phyloP scores from a whole-genome alignment of 768 basidiomycete genomes.

The Mycena latifolia region DNA sequence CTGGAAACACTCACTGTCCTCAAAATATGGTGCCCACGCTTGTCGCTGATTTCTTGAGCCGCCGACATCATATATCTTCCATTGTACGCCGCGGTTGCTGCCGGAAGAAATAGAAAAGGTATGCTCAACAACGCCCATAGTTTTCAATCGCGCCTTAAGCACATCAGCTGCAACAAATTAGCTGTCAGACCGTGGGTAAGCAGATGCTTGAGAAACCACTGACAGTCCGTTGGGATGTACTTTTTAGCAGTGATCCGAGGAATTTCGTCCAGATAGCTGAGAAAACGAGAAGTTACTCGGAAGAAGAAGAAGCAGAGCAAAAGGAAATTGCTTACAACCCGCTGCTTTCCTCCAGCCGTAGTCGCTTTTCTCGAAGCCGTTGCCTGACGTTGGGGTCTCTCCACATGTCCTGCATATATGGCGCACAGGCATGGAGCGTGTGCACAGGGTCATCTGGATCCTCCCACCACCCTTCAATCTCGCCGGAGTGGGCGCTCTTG shows the following conservation, averaged over 20 bases:
- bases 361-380: slow-evolving; percentile 71
- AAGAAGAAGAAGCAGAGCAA: slow-evolving; percentile 30
- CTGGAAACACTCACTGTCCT: slow-evolving; percentile 70
- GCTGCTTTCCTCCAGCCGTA: slow-evolving; percentile 85
- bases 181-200: slow-evolving; percentile 33
- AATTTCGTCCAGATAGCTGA: slow-evolving; percentile 86
- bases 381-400: slow-evolving; percentile 75
- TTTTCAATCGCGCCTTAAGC: slow-evolving; percentile 85
- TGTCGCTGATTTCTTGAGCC: slow-evolving; percentile 85
- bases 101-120: slow-evolving; percentile 75
- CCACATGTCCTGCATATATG: slow-evolving; percentile 83
- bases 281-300: slow-evolving; percentile 30
- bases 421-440: slow-evolving; percentile 70
- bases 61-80: slow-evolving; percentile 91
- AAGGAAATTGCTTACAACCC: slow-evolving; percentile 74
- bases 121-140: slow-evolving; percentile 85
- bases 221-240: slow-evolving; percentile 85
- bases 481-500: slow-evolving; percentile 76
- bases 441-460: slow-evolving; percentile 88
- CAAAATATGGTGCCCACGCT: slow-evolving; percentile 92
- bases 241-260: slow-evolving; percentile 82
- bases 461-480: slow-evolving; percentile 88
- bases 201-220: slow-evolving; percentile 39
- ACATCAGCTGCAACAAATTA: slow-evolving; percentile 68
- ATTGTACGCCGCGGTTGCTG: slow-evolving; percentile 69